phyloP scores from a whole-genome alignment of 2,329 filamentous ascomycete species.

The Trichothecium sympodiale region DNA sequence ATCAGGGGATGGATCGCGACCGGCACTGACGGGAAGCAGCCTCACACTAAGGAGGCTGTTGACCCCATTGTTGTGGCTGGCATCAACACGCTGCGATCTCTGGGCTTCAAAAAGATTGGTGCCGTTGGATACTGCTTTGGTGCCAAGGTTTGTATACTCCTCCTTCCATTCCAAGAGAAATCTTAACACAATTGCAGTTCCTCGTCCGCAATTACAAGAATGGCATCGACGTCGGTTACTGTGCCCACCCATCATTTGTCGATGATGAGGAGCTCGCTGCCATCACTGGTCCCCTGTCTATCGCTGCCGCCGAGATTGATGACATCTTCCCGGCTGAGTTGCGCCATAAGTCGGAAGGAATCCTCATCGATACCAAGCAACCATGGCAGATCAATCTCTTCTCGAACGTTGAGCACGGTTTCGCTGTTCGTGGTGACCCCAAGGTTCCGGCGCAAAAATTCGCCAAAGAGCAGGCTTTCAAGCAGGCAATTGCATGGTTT shows the following conservation, averaged over 20 bases:
- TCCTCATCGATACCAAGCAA: slow-evolving; percentile 36
- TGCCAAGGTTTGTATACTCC: slow-evolving; percentile 47
- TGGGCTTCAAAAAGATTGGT: slow-evolving; percentile 47
- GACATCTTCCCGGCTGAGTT: slow-evolving; percentile 53
- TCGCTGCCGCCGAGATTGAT: slow-evolving; percentile 54
- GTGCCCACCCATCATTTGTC: slow-evolving; percentile 70
- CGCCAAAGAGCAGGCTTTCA: slow-evolving; percentile 69
- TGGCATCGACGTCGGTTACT: slow-evolving; percentile 59
- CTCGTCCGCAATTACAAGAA: slow-evolving; percentile 51
- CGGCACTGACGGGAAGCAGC: slow-evolving; percentile 37
- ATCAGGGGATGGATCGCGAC: slow-evolving; percentile 21
- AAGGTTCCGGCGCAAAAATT: slow-evolving; percentile 42
- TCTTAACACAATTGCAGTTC: slow-evolving; percentile 33
- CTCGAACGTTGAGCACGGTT: slow-evolving; percentile 62
- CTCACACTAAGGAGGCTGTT: slow-evolving; percentile 16
- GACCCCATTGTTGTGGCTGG: slow-evolving; percentile 17
- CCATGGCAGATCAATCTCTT: slow-evolving; percentile 72
- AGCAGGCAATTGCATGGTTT: slow-evolving; percentile 68
- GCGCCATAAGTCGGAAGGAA: slow-evolving; percentile 54
- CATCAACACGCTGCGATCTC: slow-evolving; percentile 40
- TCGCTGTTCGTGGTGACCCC: slow-evolving; percentile 56
- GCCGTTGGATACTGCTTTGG: slow-evolving; percentile 68
- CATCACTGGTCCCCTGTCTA: slow-evolving; percentile 57
- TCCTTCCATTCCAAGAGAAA: slow-evolving; percentile 9
- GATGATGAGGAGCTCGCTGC: slow-evolving; percentile 52